Evolutionary conservation across 2,329 filamentous ascomycete species (phyloP), one percentile per base, ranked within the genome.

Genomic region (Colletotrichum sp.): DNA sequence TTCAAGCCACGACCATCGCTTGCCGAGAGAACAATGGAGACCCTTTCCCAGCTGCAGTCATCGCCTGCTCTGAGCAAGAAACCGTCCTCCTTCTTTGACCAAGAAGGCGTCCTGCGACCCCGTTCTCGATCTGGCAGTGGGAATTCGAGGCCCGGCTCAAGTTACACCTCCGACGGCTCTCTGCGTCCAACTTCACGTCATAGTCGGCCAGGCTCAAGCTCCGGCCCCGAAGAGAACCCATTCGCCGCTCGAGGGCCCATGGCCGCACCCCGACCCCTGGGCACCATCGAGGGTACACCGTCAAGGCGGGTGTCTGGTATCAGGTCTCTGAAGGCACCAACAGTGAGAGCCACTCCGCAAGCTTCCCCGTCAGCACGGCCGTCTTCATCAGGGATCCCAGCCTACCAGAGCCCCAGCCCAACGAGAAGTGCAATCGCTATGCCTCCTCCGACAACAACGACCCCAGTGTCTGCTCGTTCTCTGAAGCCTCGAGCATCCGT

Each of bases 11-110:
- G 86, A 69, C 88, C 90, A 68, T 96, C 95, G 0, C 88, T 98
- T 6, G 92, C 94, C 1, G 96, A 98, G 80, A 90, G 96, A 74
- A 98, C 96, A 1, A 93, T 98, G 57, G 95, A 98, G 83, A 98
- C 95, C 0, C 87, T 98, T 7, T 90, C 95, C 5, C 91, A 92
- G 63, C 87, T 98, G 34, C 95, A 96, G 0, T 92, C 95, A 0
- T 97, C 96, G 1, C 96, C 96, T 6, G 91, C 91, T 1, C 84
- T 94, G 62, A 91, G 89, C 69, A 91, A 92, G 75, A 91, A 92
- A 70, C 87, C 90, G 10, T 95, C 95, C 0, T 92, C 91, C 71
- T 96, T 98, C 83, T 97, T 95, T 81, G 92, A 92, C 65, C 85
- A 88, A 3, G 88, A 92, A n/a, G 90, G 90, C 75, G 87, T 90